Percentiles rank a stretch among this genome's conserved stretches.
phyloP scores from a whole-genome alignment of 352 stramenopile species.

The Pythium phragmiticola region DNA sequence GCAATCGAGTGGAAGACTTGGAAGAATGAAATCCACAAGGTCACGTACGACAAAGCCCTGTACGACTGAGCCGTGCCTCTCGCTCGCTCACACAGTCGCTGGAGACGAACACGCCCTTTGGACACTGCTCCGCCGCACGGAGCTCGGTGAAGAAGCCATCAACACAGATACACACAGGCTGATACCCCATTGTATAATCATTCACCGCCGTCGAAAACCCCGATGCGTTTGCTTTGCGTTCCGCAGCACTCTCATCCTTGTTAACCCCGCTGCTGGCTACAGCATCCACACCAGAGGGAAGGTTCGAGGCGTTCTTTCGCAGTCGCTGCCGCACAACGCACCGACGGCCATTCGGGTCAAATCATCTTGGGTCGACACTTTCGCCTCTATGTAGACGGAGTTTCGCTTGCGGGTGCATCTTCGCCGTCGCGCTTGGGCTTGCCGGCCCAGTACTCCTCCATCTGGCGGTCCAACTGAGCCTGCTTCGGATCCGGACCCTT shows the following conservation, averaged over 20 bases:
- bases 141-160: constrained; percentile 17
- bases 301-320: not conserved
- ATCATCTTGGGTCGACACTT: constrained; percentile 1
- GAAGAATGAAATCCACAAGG: constrained; percentile 74
- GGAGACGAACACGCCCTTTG: constrained; percentile 9
- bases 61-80: constrained; percentile 52
- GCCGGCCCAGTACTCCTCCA: constrained; percentile 89
- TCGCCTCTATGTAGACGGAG: constrained; percentile 15
- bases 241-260: not conserved
- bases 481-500: constrained; percentile 88
- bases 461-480: constrained; percentile 75
- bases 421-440: constrained; percentile 53
- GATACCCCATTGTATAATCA: constrained; percentile 34
- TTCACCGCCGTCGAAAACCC: constrained; percentile 18
- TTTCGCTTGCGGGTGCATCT: constrained; percentile 12
- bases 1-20: constrained; percentile 81
- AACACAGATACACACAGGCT: constrained; percentile 28
- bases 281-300: not conserved
- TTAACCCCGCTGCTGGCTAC: not conserved
- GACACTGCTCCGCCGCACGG: not conserved
- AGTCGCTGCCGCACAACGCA: not conserved
- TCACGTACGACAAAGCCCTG: constrained; percentile 76
- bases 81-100: not conserved
- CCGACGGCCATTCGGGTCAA: not conserved
- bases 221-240: not conserved